Base-by-base conservation (phyloP, 2,329 filamentous ascomycete genomes). In the Cladophialophora exuberans region DNA sequence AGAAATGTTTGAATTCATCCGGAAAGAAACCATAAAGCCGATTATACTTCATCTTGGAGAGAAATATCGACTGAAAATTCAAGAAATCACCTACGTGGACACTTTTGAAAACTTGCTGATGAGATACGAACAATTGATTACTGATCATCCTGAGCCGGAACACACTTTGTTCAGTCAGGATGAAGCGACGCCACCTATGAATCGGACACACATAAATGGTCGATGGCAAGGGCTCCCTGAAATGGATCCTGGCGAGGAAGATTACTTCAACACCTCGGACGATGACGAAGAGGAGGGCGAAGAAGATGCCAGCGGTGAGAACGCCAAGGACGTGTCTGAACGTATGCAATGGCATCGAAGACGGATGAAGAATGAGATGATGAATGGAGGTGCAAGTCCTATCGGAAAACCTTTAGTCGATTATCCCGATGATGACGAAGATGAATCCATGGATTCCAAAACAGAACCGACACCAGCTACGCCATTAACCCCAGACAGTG, bases 1-100 rank as follows among this genome's bases (percentile, higher is more conserved):
- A 7, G 94, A 99, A 67, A 83, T 99, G 38, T 97, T 99, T 62
- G 91, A 96, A 66, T 91, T 87, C 66, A 89, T 97, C 65, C 90
- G 87, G 69, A 85, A 86, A 67, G 89, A 95, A 65, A 85, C 85
- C 52, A 81, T 92, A 65, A 95, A 91, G 70, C 84, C 88, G 11
- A 78, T 97, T 42, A 85, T 96, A 53, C 85, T 86, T 60, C 89
- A 97, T 67, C 76, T 97, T 18, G 90, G 96, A 9, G 87, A 90
- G 63, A 89, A 87, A 48, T 91, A 93, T 67, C 84, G 91, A 18
- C 88, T 93, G 11, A 87, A 86, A 66, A 71, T 97, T 42, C 79
- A 87, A 62, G 76, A 78, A 15, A 86, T 97, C 56, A 89, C 84
- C 46, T 94, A 94, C 68, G 85, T 97, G 64, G 85, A 91, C 45